These are phyloP conservation scores for Malus domestica DNA, from an alignment of 306 rosid genomes.

Conservation along the genomic window ASM211411v1 NC_041804.1:15896001-15896500, in stretches of 20 bases:
- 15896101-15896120: not conserved
- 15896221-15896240: not conserved
- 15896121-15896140: not conserved
- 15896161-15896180: not conserved
- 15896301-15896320: not conserved
- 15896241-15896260: not conserved
- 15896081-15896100: not conserved
- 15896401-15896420: not conserved
- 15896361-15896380: not conserved
- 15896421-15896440: not conserved
- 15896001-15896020: too few relatives aligned
- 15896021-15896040: too few relatives aligned
- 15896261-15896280: not conserved
- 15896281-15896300: not conserved
- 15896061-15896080: not conserved
- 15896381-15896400: not conserved
- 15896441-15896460: not conserved
- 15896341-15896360: not conserved
- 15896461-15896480: not conserved
- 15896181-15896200: not conserved
- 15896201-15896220: not conserved
- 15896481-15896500: conserved; percentile 12
- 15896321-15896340: not conserved
- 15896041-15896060: not conserved
- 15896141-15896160: not conserved